Conservation (phyloP, 108 stramenopile species). For the Stephanodiscus minutulus region DNA sequence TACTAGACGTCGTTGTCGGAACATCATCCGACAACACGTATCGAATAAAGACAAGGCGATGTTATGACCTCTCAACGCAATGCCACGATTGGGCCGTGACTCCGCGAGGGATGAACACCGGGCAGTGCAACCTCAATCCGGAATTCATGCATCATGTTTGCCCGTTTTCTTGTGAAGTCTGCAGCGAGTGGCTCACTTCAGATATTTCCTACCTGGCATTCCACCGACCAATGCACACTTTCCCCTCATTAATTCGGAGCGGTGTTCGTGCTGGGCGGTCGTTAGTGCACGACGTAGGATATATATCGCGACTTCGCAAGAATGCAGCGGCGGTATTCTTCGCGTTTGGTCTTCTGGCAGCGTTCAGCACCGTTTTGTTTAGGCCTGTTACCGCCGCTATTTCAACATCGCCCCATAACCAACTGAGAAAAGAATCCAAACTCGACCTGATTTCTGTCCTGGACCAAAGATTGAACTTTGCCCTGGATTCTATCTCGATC, state of each 20-base stretch:
- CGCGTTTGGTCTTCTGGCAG: conserved; percentile 18
- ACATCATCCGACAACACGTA: not conserved
- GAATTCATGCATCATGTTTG: conserved; percentile 39
- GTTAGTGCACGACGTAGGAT: not conserved
- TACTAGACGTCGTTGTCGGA: conserved; percentile 10
- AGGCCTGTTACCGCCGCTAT: not conserved
- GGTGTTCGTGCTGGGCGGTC: conserved; percentile 2
- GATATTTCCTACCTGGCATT: conserved; percentile 10
- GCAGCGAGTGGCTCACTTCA: conserved; percentile 17
- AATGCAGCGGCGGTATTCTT: conserved; percentile 13
- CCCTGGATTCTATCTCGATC: not conserved
- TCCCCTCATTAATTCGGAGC: conserved; percentile 5
- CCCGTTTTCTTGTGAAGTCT: conserved; percentile 19
- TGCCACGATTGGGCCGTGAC: conserved; percentile 15
- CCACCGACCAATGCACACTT: conserved; percentile 19
- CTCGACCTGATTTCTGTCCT: not conserved
- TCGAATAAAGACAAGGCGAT: not conserved
- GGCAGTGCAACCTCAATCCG: conserved; percentile 16
- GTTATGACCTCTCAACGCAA: conserved; percentile 30
- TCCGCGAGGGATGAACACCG: not conserved
- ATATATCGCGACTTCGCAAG: conserved; percentile 7
- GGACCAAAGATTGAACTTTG: not conserved
- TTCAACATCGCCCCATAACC: not conserved
- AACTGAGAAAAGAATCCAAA: not conserved
- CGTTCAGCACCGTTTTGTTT: conserved; percentile 16